phyloP scores from a whole-genome alignment of 495 filamentous ascomycete genomes.

The Aspergillus taichungensis region DNA sequence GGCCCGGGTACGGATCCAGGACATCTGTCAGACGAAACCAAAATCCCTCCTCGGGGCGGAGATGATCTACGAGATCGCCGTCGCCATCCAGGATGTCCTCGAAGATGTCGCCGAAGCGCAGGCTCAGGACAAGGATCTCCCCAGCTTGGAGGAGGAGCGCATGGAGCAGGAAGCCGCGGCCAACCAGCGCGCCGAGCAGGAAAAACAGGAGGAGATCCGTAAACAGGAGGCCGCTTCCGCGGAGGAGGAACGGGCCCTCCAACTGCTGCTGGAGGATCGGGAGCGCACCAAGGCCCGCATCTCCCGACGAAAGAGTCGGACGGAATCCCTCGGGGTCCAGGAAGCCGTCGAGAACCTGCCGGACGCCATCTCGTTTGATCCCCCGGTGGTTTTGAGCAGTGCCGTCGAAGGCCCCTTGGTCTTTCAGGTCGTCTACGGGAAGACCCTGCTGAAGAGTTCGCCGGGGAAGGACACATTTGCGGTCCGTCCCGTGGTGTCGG shows the following conservation, averaged over 20 bases:
- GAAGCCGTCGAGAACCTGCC: slow-evolving; percentile 32
- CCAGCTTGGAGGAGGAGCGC: slow-evolving; percentile 84
- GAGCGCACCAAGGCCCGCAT: slow-evolving; percentile 34
- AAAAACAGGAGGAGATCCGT: slow-evolving; percentile 43
- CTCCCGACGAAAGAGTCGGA: slow-evolving; percentile 31
- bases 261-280: slow-evolving; percentile 66
- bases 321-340: slow-evolving; percentile 21
- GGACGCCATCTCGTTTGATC: slow-evolving; percentile 59
- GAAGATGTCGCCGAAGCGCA: slow-evolving; percentile 75
- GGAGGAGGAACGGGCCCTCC: slow-evolving; percentile 68
- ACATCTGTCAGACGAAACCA: slow-evolving; percentile 59
- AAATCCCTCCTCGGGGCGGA: slow-evolving; percentile 65
- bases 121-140: slow-evolving; percentile 61
- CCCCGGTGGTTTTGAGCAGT: slow-evolving; percentile 52
- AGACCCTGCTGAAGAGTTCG: slow-evolving; percentile 48
- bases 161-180: slow-evolving; percentile 57
- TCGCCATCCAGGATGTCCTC: slow-evolving; percentile 74
- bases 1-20: slow-evolving; percentile 57
- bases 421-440: slow-evolving; percentile 59
- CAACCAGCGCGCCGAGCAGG: slow-evolving; percentile 43
- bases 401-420: slow-evolving; percentile 43
- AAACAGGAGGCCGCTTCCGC: slow-evolving; percentile 46
- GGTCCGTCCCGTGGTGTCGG: slow-evolving; percentile 54
- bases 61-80: slow-evolving; percentile 85
- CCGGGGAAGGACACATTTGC: slow-evolving; percentile 52